Conservation (phyloP, 2,329 filamentous ascomycete genomes). For the Colletotrichum aenigma region DNA sequence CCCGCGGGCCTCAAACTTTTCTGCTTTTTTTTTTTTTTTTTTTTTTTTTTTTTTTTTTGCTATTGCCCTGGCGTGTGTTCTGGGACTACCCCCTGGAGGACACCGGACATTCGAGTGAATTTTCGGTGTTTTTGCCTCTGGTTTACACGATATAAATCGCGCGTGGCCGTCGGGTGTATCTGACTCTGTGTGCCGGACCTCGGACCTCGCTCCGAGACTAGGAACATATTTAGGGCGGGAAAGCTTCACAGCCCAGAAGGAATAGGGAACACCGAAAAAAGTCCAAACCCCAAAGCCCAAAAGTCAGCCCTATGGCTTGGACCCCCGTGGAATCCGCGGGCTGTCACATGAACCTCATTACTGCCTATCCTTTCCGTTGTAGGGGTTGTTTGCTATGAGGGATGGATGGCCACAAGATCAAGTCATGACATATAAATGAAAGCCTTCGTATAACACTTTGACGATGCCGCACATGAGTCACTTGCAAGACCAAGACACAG, state of each 20-base stretch:
- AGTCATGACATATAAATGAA: too few species aligned
- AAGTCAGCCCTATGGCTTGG: background rate
- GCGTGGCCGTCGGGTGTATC: background rate
- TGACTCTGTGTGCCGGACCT: background rate
- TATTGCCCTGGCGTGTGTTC: fast-evolving
- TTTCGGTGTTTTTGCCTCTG: too few species aligned
- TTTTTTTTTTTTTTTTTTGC: background rate
- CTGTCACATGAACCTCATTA: background rate
- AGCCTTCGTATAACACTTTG: background rate
- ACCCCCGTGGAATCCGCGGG: background rate
- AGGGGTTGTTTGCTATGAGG: too few species aligned
- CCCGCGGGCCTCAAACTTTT: background rate
- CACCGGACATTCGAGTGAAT: background rate
- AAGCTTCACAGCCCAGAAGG: background rate
- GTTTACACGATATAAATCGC: background rate
- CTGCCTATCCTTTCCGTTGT: too few species aligned
- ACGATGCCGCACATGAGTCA: background rate
- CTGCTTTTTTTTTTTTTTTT: background rate
- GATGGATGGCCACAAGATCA: too few species aligned
- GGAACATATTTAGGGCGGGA: background rate
- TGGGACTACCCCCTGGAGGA: background rate
- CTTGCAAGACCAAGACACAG: background rate
- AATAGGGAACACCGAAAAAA: too few species aligned
- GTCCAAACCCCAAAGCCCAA: background rate
- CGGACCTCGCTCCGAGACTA: background rate